Base-by-base conservation (phyloP, 1,284 basidiomycete species). In the Ceratobasidium sp. region DNA sequence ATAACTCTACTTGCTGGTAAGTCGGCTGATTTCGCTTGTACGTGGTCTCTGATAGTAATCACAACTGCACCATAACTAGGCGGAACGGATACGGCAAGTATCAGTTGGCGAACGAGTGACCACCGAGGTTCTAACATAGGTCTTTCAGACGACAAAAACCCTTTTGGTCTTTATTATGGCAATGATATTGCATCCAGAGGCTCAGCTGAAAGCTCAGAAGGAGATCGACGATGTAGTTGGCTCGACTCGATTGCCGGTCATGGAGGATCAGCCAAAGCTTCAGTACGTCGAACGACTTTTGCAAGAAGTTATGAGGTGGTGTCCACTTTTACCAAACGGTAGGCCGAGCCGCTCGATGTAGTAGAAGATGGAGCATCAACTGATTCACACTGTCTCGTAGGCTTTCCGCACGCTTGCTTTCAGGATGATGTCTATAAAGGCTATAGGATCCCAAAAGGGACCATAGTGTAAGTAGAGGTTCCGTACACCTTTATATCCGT, bases 121-220 rank as follows among this genome's bases (percentile, higher is more conserved):
- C 20, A 33, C 10, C n/a, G 33, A 38, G 10, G 0, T 48, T 46
- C n/a, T 50, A 9, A 57, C 12, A 57, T 0, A 1, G 13, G 6
- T n/a, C 12, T 59, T 26, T 4, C 33, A 77, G 75, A 77, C 64
- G 20, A 28, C 52, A 13, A 44, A 33, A n/a, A 52, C 50, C 28
- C n/a, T 78, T 12, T 17, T 69, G 26, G 33, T 46, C 13, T 78
- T 78, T 48, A 26, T 78, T n/a, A 23, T 78, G 13, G 73, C 70
- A 12, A 78, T 78, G 78, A 15, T 81, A 78, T 9, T 78, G 54
- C 28, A 73, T 52, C 73, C 76, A 70, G 26, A 66, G 65, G 54
- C 67, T 3, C 62, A 75, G 28, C 17, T 13, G 33, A 56, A 52
- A 9, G 78, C 78, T 1, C 71, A 76, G 50, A 40, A 28, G 20